These are phyloP conservation scores for Flaveria robusta DNA, from an alignment of 129 eudicot genomes.

Conservation along the genomic window DNA sequence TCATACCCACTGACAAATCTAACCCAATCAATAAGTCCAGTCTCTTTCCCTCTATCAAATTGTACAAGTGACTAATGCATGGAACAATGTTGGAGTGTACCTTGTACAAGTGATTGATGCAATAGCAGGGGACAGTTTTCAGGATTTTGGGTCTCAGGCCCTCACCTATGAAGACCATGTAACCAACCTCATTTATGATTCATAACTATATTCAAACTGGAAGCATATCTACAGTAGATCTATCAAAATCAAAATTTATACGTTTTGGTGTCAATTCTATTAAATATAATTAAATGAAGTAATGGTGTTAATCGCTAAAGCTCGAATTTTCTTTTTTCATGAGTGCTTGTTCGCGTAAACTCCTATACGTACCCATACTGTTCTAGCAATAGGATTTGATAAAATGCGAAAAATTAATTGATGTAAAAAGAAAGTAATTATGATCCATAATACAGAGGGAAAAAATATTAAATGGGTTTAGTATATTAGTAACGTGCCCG, in stretches of 20 bases:
- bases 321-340: too few species aligned
- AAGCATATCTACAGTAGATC: not conserved
- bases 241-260: conserved; percentile 1
- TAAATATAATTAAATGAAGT: too few species aligned
- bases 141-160: conserved; percentile 15
- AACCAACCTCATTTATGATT: conserved; percentile 27
- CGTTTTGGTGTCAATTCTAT: not conserved
- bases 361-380: too few species aligned
- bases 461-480: too few species aligned
- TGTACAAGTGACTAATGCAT: conserved; percentile 20
- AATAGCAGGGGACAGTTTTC: conserved; percentile 21
- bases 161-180: conserved; percentile 16
- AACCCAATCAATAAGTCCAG: conserved; percentile 21
- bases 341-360: too few species aligned
- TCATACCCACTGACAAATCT: conserved; percentile 33
- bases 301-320: too few species aligned
- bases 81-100: conserved; percentile 5
- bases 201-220: conserved; percentile 1
- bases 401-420: too few species aligned
- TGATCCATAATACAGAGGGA: too few species aligned
- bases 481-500: too few species aligned
- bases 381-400: too few species aligned
- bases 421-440: too few species aligned
- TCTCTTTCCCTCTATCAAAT: not conserved
- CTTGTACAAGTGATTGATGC: conserved; percentile 26